Base-by-base conservation (phyloP, 306 rosid species). In the Prosopis cineraria region DNA sequence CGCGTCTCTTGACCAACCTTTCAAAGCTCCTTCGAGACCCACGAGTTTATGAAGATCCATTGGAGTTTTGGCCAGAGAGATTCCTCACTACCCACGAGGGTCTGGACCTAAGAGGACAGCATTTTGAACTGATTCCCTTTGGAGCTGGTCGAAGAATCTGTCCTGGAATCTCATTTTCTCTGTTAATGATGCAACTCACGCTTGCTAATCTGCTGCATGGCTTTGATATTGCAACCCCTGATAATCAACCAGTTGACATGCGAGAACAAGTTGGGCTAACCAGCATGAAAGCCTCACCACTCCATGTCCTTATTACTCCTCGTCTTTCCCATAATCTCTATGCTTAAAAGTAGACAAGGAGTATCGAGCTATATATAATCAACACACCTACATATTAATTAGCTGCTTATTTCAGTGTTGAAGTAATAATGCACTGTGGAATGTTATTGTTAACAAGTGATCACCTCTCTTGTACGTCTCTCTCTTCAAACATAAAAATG, bases 101-200 rank as follows among this genome's bases (percentile, higher is more conserved):
- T 7, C 34, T 81, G 0, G 89, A 79, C 5, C 3, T 79, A 0
- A 72, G 55, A 37, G 88, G 87, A 6, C 70, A 73, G 3, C 13
- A 83, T 41, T 85, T 73, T 41, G 79, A 85, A 10, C 22, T 82
- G 11, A 59, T 88, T 7, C 86, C 89, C 0, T 88, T 88, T 41
- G 85, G 88, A 2, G 72, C 78, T 13, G 89, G 91, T 0, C 63
- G 89, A 39, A 72, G 88, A 85, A 25, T 76, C 4, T 85, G 91
- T 1, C 89, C 87, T 1, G 86, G 72, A 0, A 1, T 83, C 5
- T 30, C 73, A 1, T 75, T 85, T 29, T 82, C 63, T 0, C 76
- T 80, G 0, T 84, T 75, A 20, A 3, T 60, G 11, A 45, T 72
- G 67, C 73, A 74, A 3, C 60, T 80, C 2, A 37, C 48, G 0